These are phyloP conservation scores for Diatrype stigma DNA, from an alignment of 2,329 filamentous ascomycete species.

Conservation along the genomic window DNA sequence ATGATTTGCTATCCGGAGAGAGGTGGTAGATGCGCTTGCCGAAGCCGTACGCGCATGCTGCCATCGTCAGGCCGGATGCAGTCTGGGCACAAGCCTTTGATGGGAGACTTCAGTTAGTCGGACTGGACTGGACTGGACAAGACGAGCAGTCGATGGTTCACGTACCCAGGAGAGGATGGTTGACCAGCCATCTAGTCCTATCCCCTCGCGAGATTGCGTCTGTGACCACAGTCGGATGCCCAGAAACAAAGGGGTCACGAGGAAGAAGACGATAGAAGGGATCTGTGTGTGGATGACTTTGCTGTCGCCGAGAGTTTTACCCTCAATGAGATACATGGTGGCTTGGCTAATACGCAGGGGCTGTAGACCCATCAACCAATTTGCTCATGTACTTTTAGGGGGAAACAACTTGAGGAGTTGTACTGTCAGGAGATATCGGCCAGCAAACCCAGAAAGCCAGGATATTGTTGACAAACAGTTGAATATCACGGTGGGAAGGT, in stretches of 20 bases:
- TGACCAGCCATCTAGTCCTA: slow-evolving; percentile 40
- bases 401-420: no score
- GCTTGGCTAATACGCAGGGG: no score
- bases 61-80: slow-evolving; percentile 36
- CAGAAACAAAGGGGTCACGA: slow-evolving; percentile 37
- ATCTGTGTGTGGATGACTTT: slow-evolving; percentile 34
- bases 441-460: no score
- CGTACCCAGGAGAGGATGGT: slow-evolving; percentile 28
- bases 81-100: slow-evolving; percentile 30
- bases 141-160: not conserved
- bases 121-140: not conserved
- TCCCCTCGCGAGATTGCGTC: slow-evolving; percentile 29
- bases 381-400: no score
- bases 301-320: slow-evolving; percentile 28
- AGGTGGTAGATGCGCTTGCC: slow-evolving; percentile 36
- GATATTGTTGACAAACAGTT: no score
- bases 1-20: slow-evolving; percentile 27
- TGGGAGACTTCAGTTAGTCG: slow-evolving; percentile 2
- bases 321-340: slow-evolving; percentile 10
- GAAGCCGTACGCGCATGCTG: slow-evolving; percentile 37
- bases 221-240: slow-evolving; percentile 36
- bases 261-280: slow-evolving; percentile 39
- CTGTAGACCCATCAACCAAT: no score
- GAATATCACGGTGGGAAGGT: no score
- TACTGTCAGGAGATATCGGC: no score